Conservation (phyloP, 345 rosid species). For the Citrus reticulata region DNA sequence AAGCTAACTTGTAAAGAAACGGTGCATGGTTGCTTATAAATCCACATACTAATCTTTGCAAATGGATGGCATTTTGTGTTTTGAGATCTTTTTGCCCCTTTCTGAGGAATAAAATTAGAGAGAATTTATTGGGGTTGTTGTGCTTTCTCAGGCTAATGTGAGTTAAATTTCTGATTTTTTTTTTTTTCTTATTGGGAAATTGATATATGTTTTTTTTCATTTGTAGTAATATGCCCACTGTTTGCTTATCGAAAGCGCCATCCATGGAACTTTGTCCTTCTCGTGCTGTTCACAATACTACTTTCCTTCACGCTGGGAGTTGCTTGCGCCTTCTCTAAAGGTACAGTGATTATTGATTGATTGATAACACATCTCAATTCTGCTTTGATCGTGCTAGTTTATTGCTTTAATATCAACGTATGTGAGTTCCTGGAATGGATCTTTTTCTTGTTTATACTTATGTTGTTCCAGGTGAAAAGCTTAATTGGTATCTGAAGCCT, state of each 20-base stretch:
- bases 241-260: conserved; percentile 41
- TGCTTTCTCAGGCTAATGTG: no score
- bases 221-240: conserved; percentile 52
- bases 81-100: no score
- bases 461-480: neutral
- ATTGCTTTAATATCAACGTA: no score
- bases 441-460: neutral
- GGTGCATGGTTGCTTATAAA: no score
- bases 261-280: conserved; percentile 51
- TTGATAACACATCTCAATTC: neutral
- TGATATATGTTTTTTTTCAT: conserved; percentile 7
- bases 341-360: conserved; percentile 21
- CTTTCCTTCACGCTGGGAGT: conserved; percentile 50
- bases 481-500: neutral
- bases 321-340: conserved; percentile 49
- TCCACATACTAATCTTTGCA: no score
- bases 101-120: no score
- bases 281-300: conserved; percentile 46
- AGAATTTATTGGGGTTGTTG: no score
- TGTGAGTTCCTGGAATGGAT: neutral
- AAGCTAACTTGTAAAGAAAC: no score
- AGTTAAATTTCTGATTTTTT: no score
- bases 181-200: neutral
- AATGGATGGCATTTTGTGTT: no score
- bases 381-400: neutral